Evolutionary conservation across 2,329 filamentous ascomycete genomes (phyloP).

Genomic region (Colletotrichum kahawae): DNA sequence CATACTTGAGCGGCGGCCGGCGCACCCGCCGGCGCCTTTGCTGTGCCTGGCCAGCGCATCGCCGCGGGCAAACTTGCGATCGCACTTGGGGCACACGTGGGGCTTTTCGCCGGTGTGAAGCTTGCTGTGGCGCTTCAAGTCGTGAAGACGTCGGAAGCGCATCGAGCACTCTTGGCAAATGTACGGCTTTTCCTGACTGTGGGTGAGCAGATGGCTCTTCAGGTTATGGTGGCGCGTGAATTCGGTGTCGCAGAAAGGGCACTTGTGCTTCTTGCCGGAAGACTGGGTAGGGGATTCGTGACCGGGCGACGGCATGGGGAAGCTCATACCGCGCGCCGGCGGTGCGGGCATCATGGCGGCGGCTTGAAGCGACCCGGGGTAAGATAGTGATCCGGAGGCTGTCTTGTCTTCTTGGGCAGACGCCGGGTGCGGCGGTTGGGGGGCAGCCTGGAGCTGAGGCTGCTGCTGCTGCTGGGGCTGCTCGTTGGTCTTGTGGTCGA

Average conservation of each 20-base stretch:
- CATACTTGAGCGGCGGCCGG: conserved; percentile 86
- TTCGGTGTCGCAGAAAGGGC: conserved; percentile 93
- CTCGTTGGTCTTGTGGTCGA: conserved; percentile 48
- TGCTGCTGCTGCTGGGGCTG: conserved; percentile 31
- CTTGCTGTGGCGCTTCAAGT: conserved; percentile 95
- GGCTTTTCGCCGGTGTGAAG: conserved; percentile 95
- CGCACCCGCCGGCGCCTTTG: conserved; percentile 94
- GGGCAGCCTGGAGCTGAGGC: conserved; percentile 51
- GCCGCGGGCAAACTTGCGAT: conserved; percentile 91
- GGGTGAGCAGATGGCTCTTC: conserved; percentile 95
- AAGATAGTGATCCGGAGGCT: conserved; percentile 57
- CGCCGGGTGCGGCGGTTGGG: conserved; percentile 40
- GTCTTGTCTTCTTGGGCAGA: conserved; percentile 57
- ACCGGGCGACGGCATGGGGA: conserved; percentile 55
- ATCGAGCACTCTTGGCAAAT: conserved; percentile 92
- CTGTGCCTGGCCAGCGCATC: conserved; percentile 94
- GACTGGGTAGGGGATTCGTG: conserved; percentile 58
- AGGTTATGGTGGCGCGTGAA: conserved; percentile 98
- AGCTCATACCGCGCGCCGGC: conserved; percentile 58
- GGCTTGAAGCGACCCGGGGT: conserved; percentile 56
- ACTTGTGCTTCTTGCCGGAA: conserved; percentile 86
- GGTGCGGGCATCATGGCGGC: conserved; percentile 48
- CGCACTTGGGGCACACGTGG: conserved; percentile 93
- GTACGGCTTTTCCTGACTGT: conserved; percentile 98
- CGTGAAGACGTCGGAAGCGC: conserved; percentile 90